Conservation (phyloP, 2,329 filamentous ascomycete genomes). For the Xenosphaeropsis pyriputrescens region DNA sequence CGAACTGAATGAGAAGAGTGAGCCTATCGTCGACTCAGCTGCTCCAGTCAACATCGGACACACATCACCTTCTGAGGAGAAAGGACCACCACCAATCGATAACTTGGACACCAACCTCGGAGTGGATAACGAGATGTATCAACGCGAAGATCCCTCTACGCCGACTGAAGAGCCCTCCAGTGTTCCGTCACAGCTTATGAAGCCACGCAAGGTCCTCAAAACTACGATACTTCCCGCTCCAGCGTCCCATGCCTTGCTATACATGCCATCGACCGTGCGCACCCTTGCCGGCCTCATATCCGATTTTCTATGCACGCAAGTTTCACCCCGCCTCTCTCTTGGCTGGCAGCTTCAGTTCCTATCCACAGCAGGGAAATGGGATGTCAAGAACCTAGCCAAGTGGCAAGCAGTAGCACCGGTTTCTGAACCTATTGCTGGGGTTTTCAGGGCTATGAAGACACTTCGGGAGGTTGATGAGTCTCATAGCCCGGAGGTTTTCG, state of each 20-base stretch:
- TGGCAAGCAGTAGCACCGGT: conserved; percentile 73
- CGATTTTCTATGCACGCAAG: conserved; percentile 60
- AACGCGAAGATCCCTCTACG: conserved; percentile 29
- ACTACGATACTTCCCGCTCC: conserved; percentile 59
- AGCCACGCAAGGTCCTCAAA: conserved; percentile 43
- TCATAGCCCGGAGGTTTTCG: conserved; percentile 65
- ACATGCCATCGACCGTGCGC: conserved; percentile 60
- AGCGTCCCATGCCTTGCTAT: conserved; percentile 73
- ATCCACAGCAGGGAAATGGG: conserved; percentile 87
- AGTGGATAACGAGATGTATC: conserved; percentile 10
- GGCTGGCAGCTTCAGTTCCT: conserved; percentile 88
- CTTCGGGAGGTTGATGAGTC: conserved; percentile 74
- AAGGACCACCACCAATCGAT: conserved; percentile 17
- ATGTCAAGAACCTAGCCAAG: conserved; percentile 89
- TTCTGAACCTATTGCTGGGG: conserved; percentile 59
- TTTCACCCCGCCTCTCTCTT: conserved; percentile 65
- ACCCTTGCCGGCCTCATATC: conserved; percentile 70
- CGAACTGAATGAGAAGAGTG: conserved; percentile 14
- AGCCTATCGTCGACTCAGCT: conserved; percentile 30
- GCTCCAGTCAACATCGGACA: conserved; percentile 26
- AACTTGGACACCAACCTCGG: neutral
- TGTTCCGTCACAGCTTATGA: conserved; percentile 31
- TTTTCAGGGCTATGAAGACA: conserved; percentile 88
- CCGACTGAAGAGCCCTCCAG: conserved; percentile 24
- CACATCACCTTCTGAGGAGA: neutral